phyloP scores from a whole-genome alignment of 2,329 filamentous ascomycete species.

The Colletotrichum australisinense region DNA sequence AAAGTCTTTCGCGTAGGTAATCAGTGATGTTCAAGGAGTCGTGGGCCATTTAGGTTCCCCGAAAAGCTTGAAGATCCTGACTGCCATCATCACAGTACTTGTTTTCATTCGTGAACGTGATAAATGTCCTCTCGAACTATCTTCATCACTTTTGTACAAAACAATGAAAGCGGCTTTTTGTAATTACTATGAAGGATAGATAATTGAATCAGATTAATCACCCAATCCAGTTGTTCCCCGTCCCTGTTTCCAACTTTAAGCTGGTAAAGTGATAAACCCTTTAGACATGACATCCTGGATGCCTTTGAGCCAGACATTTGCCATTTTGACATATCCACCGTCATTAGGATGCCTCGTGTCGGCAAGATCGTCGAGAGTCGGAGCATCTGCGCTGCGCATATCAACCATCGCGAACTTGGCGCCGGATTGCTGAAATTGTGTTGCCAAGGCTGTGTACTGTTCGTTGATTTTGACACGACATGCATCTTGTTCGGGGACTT shows the following conservation, averaged over 20 bases:
- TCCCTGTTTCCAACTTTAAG: not conserved
- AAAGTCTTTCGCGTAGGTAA: no score
- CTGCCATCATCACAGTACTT: no score
- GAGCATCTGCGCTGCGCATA: conserved; percentile 36
- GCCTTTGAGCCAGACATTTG: conserved; percentile 30
- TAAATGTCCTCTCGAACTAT: no score
- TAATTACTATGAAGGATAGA: no score
- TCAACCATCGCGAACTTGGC: conserved; percentile 37
- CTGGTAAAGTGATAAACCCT: conserved; percentile 30
- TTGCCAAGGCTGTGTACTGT: conserved; percentile 26
- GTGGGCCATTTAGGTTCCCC: no score
- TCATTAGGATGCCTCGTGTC: conserved; percentile 33
- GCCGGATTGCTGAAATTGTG: conserved; percentile 23
- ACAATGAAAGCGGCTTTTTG: no score
- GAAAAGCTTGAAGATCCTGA: no score
- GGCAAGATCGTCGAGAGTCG: conserved; percentile 29
- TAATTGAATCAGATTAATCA: not conserved
- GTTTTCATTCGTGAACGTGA: no score
- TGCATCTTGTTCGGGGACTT: conserved; percentile 24
- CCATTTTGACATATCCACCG: conserved; percentile 33
- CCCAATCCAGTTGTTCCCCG: not conserved
- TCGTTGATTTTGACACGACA: conserved; percentile 37
- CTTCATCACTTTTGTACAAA: no score
- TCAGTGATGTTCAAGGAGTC: no score
- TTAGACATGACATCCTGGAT: conserved; percentile 29